Evolutionary conservation across 2,329 filamentous ascomycete species (phyloP).

Genomic region (Septoria linicola): DNA sequence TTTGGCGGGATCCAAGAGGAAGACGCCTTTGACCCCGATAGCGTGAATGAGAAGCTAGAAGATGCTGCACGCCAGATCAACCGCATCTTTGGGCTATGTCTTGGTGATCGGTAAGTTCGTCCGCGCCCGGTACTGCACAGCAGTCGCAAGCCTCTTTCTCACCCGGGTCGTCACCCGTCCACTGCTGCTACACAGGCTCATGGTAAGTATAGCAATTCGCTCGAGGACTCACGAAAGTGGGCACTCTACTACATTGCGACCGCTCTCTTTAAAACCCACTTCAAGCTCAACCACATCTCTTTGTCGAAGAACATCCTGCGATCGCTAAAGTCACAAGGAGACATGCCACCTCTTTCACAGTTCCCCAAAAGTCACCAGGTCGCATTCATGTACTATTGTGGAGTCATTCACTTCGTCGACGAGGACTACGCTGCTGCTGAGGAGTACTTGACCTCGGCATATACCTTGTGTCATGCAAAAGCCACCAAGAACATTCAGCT

Average conservation of each 20-base stretch:
- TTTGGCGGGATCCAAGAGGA: constrained; percentile 69
- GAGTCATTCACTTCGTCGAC: constrained; percentile 88
- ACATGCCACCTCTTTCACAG: constrained; percentile 74
- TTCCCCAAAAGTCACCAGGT: constrained; percentile 91
- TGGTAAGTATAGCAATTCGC: constrained; percentile 60
- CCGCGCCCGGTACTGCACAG: too few species aligned
- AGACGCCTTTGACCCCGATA: constrained; percentile 73
- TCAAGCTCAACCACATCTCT: constrained; percentile 80
- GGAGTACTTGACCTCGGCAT: constrained; percentile 74
- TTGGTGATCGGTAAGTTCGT: constrained; percentile 74
- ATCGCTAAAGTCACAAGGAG: constrained; percentile 67
- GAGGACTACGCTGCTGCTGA: constrained; percentile 88
- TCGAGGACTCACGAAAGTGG: constrained; percentile 95
- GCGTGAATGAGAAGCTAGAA: constrained; percentile 81
- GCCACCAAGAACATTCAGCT: constrained; percentile 77
- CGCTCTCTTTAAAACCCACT: constrained; percentile 96
- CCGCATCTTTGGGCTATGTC: constrained; percentile 84
- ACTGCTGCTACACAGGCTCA: constrained; percentile 24
- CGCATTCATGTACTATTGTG: constrained; percentile 94
- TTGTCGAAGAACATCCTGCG: constrained; percentile 87
- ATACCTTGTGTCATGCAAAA: constrained; percentile 73
- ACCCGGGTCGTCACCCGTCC: neutral
- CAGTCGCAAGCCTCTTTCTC: too few species aligned
- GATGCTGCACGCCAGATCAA: constrained; percentile 90
- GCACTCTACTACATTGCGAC: constrained; percentile 94